Evolutionary conservation across 2,329 filamentous ascomycete species (phyloP).

Genomic region (Pestalotiopsis sp.): DNA sequence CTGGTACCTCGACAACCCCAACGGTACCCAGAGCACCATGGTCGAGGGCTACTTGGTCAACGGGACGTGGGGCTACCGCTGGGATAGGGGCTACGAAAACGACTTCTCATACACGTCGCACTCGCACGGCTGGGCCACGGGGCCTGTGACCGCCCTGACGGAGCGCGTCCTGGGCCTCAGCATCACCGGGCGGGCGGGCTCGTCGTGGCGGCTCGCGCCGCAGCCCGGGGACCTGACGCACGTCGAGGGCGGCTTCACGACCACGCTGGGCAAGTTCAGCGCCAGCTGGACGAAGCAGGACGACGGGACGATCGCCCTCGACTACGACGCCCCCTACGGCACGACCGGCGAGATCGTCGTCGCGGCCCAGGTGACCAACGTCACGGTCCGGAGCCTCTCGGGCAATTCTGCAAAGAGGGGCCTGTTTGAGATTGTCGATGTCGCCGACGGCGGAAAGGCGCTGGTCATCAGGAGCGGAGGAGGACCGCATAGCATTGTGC

Average conservation of each 20-base stretch:
- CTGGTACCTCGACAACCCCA: slow-evolving; percentile 58
- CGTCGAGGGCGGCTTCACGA: slow-evolving; percentile 42
- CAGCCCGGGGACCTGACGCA: slow-evolving; percentile 39
- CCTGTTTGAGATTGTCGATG: background rate
- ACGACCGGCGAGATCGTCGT: slow-evolving; percentile 26
- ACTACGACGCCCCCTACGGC: slow-evolving; percentile 24
- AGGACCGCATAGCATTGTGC: slow-evolving; percentile 1
- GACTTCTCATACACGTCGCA: slow-evolving; percentile 50
- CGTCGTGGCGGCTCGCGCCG: slow-evolving; percentile 38
- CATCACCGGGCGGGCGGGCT: slow-evolving; percentile 36
- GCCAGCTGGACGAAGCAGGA: slow-evolving; percentile 28
- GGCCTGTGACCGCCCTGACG: slow-evolving; percentile 47
- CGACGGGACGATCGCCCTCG: slow-evolving; percentile 21
- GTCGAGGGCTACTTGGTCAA: slow-evolving; percentile 60
- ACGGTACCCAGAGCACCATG: slow-evolving; percentile 60
- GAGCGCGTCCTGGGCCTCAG: slow-evolving; percentile 44
- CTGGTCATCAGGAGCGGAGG: slow-evolving; percentile 1
- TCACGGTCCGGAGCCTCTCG: background rate
- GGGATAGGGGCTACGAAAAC: slow-evolving; percentile 50
- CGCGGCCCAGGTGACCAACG: slow-evolving; percentile 15
- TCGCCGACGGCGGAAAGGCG: background rate
- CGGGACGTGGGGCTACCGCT: slow-evolving; percentile 59
- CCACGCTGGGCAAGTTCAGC: slow-evolving; percentile 37
- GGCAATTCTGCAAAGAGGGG: background rate
- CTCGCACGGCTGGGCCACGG: slow-evolving; percentile 51